Conservation (phyloP, 345 rosid species). For the sweet orange (Citrus sinensis) region DNA sequence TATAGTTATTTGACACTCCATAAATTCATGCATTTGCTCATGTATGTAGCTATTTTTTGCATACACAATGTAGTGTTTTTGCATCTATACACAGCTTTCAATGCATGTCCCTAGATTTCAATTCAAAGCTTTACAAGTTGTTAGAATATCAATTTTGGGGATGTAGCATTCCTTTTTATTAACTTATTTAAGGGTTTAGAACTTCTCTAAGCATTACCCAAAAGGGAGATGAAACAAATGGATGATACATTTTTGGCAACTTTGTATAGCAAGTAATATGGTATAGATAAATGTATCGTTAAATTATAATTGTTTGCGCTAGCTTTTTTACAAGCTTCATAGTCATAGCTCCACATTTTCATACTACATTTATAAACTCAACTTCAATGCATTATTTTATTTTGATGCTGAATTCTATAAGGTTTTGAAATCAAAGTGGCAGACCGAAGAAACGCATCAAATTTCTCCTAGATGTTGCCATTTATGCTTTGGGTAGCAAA, state of each 20-base stretch:
- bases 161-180: neutral
- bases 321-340: neutral
- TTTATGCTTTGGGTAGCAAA: neutral
- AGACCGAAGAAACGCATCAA: neutral
- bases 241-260: neutral
- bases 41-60: neutral
- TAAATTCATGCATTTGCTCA: conserved; percentile 11
- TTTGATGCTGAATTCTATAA: neutral
- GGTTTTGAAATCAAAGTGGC: neutral
- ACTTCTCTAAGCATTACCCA: conserved; percentile 1
- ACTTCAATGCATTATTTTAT: neutral
- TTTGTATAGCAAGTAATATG: neutral
- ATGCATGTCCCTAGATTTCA: conserved; percentile 10
- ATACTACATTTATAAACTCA: neutral
- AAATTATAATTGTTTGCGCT: neutral
- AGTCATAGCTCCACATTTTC: neutral
- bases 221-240: neutral
- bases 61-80: neutral
- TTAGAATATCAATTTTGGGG: neutral
- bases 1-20: neutral
- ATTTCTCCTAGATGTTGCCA: neutral
- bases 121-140: neutral
- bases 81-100: conserved; percentile 1
- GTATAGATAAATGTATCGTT: no score
- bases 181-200: neutral